Base-by-base conservation (phyloP, 2,329 filamentous ascomycete species). In the Colletotrichum musicola region DNA sequence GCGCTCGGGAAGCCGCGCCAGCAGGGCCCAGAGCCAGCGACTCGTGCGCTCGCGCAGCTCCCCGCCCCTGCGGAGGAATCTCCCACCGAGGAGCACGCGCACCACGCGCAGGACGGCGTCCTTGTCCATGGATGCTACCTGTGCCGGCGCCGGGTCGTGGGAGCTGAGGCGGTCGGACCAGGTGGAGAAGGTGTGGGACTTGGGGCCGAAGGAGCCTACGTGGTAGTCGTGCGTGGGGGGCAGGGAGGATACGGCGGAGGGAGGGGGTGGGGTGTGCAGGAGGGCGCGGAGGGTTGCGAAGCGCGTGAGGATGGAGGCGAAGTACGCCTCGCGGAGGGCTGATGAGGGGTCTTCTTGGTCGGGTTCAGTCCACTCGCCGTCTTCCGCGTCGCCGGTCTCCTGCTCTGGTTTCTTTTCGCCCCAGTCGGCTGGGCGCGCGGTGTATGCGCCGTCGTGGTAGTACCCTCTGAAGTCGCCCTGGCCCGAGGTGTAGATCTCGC, bases 21-120 rank as follows among this genome's bases (percentile, higher is more conserved):
- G 83, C 65, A 97, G 79, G 0, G 92, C 90, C 95, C 94, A 98
- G 4, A 93, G 83, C 95, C 95, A 98, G 16, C 89, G 86, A 68
- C 93, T 94, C 4, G 93, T 89, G 55, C 90, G 87, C 73, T 88
- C 86, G 27, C 88, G 84, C 35, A 94, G 82, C 35, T 86, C 84
- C 22, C 83, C 80, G n/a, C 86, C 87, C 57, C 85, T 86, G 53
- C 85, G 86, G 61, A 92, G 85, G 59, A 92, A 88, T 69, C 88
- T 89, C 60, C 89, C 88, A 18, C 86, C 84, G 30, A 92, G 82
- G n/a, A 93, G 81, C 60, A 95, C 83, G 27, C 88, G 85, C 46
- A 97, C 77, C 38, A 95, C 83, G 42, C 87, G 85, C 57, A 95
- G 81, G 3, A 92, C 86, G 51, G 87, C 89, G 16, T 87, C 84